These are phyloP conservation scores for Botrytis elliptica DNA, from an alignment of 2,329 filamentous ascomycete species.

Conservation along the genomic window DNA sequence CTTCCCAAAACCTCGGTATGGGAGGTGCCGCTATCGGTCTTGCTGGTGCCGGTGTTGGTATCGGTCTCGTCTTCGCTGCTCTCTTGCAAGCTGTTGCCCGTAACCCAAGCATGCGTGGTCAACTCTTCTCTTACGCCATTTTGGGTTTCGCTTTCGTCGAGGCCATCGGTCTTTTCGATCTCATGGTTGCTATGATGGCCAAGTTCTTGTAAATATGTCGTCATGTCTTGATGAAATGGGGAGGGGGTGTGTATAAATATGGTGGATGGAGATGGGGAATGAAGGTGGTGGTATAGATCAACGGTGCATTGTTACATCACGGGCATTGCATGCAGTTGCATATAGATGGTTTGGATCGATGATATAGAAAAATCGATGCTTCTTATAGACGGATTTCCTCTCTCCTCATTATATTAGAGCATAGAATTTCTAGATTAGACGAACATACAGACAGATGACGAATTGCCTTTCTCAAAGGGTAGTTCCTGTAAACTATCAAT, in stretches of 20 bases:
- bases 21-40: constrained; percentile 88
- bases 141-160: constrained; percentile 94
- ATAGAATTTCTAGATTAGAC: constrained; percentile 19
- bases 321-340: constrained; percentile 38
- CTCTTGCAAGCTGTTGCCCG: constrained; percentile 87
- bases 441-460: constrained; percentile 16
- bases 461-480: constrained; percentile 7
- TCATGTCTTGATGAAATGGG: background rate
- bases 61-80: constrained; percentile 89
- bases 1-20: constrained; percentile 89
- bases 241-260: constrained; percentile 16
- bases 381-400: constrained; percentile 7
- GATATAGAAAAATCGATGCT: background rate
- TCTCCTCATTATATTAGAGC: constrained; percentile 11
- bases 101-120: constrained; percentile 91
- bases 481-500: constrained; percentile 18
- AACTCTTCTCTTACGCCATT: constrained; percentile 96
- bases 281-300: constrained; percentile 18
- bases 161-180: constrained; percentile 84
- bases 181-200: constrained; percentile 92
- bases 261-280: constrained; percentile 17
- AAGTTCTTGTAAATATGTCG: constrained; percentile 61
- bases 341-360: constrained; percentile 17
- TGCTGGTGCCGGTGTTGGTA: constrained; percentile 90
- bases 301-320: constrained; percentile 3